Percentiles rank a stretch among this genome's conserved stretches.
phyloP scores from a whole-genome alignment of 495 filamentous ascomycete genomes.

The Aspergillus diversus region DNA sequence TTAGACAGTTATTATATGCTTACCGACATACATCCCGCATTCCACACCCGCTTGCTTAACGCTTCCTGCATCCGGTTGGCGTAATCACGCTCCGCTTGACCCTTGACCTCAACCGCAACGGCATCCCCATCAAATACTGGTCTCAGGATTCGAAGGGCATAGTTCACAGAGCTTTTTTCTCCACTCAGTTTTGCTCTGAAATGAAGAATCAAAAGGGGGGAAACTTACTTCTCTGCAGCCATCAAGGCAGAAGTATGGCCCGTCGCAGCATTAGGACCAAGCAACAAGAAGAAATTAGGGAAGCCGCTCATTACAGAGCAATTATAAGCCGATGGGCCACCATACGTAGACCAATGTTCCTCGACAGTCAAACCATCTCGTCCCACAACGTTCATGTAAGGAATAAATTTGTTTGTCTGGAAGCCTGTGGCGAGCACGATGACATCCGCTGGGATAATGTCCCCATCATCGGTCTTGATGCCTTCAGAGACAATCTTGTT shows the following conservation, averaged over 20 bases:
- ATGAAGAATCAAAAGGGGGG: not conserved
- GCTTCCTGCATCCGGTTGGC: constrained; percentile 43
- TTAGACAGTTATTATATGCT: not conserved
- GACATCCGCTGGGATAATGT: constrained; percentile 50
- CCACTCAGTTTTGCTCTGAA: not conserved
- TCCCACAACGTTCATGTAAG: constrained; percentile 44
- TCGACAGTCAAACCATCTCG: constrained; percentile 41
- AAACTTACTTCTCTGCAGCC: constrained; percentile 48
- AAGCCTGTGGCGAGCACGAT: constrained; percentile 58
- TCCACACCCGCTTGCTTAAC: constrained; percentile 47
- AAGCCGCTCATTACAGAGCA: constrained; percentile 57
- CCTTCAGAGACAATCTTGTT: constrained; percentile 26
- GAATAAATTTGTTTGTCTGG: constrained; percentile 43
- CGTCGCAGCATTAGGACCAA: constrained; percentile 61
- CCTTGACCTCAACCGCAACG: constrained; percentile 43
- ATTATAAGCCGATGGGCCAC: constrained; percentile 56
- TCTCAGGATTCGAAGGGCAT: constrained; percentile 54
- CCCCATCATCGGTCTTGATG: constrained; percentile 27
- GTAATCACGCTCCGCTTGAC: constrained; percentile 48
- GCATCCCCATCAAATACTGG: constrained; percentile 51
- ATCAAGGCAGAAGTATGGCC: constrained; percentile 60
- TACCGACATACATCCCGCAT: constrained; percentile 45
- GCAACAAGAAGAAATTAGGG: constrained; percentile 62
- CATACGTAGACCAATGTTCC: constrained; percentile 49
- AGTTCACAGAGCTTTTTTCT: constrained; percentile 33